Evolutionary conservation across 768 basidiomycete genomes (phyloP), one percentile per base, ranked within the genome.

Genomic region (Neoboletus magnificus): DNA sequence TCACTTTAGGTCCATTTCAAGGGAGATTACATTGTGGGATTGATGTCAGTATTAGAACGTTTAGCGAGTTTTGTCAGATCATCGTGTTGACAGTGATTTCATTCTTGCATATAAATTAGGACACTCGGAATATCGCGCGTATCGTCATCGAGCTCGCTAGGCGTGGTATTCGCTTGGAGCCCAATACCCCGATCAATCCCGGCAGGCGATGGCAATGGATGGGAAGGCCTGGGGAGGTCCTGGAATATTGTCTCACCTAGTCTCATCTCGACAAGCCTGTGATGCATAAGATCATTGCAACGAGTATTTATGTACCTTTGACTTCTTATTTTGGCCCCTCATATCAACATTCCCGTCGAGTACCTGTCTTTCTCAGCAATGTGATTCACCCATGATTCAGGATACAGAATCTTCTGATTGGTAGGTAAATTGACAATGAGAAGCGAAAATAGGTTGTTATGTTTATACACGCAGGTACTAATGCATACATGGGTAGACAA

Each of bases 1-100:
- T 98, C 41, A 81, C 79, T 11, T 73, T 98, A 44, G 78, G 82
- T 5, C 77, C 79, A 8, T 98, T 98, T 66, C 75, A 87, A 69
- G 95, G 96, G 22, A 82, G 89, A 62, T 78, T 84, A 52, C 96
- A 98, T 72, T 84, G 84, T 65, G 96, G 96, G 23, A 88, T 96
- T 35, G 93, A 94, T 73, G 95, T 94, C 58, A 77, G 90, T 84
- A 42, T 47, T n/a, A 53, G 42, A 53, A 59, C n/a, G 51, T 52
- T 55, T 36, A 18, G 15, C 41, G 10, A 23, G 12, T 29, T 44
- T 40, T 32, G 23, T 44, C 23, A 18, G 39, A 45, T 36, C 44
- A 10, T 30, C 29, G 30, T 52, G 37, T 40, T 59, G 49, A 62
- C 56, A 12, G 7, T n/a, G 11, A 16, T 41, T 36, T 22, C 42